Evolutionary conservation across 768 basidiomycete genomes (phyloP), one percentile per base, ranked within the genome.

Genomic region (Pleurotus cornucopiae): DNA sequence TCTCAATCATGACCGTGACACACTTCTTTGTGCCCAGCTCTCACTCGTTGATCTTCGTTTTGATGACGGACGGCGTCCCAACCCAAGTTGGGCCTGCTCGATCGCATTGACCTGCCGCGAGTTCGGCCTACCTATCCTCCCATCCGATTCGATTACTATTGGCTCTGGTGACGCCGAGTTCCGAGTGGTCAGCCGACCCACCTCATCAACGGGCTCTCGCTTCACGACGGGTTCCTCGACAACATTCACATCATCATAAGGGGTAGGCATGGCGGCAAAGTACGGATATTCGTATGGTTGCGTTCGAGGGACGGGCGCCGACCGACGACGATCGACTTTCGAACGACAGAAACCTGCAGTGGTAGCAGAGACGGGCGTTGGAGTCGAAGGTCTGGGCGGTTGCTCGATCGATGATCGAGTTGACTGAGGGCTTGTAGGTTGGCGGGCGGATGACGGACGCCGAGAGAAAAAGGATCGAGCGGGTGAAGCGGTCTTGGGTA

Each of bases 271-370:
- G 41, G 51, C 51, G 21, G 51, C 51, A 25, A 53, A 53, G 23
- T 53, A 53, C 13, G 51, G 51, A 53, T 53, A 53, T 40, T 53
- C 51, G 20, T 53, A 53, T 18, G 51, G 51, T 9, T 53, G 51
- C 21, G 51, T 53, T 9, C 51, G 13, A 40, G 51, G 51, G 14
- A 53, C 39, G 39, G 51, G 51, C 51, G 51, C 51, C 2, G 51
- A 53, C 13, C 51, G 51, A 13, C 51, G 37, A 18, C 51, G 51
- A 41, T 53, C 51, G n/a, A 39, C 14, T 41, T 53, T 53, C 9
- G 30, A 34, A 14, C 51, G 51, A 37, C 37, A 26, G 25, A 53
- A 53, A n/a, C 51, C 13, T 39, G 18, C 14, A 25, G 39, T 5
- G 9, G 51, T 20, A n/a, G 37, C 39, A 30, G 51, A 53, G 4